phyloP scores from a whole-genome alignment of 176 grass and related monocot species.

The Rhynchospora tenuis region DNA sequence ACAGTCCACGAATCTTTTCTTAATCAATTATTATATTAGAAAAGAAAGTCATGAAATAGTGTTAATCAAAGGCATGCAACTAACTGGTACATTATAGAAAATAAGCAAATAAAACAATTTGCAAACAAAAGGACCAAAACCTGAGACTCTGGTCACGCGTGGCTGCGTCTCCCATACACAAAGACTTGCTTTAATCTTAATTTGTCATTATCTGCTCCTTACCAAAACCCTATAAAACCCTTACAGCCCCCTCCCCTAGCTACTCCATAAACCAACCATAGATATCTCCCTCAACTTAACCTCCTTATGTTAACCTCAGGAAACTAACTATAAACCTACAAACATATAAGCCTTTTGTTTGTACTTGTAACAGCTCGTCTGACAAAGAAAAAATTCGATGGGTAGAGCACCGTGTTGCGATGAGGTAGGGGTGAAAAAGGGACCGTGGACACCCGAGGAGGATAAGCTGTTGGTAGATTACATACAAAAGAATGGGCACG shows the following conservation, averaged over 20 bases:
- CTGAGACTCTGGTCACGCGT: constrained; percentile 2
- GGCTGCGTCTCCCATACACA: constrained; percentile 56
- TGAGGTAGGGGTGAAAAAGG: constrained; percentile 69
- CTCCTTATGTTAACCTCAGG: neutral
- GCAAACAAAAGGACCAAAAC: neutral
- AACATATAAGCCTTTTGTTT: neutral
- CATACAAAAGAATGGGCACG: constrained; percentile 60
- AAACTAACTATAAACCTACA: neutral
- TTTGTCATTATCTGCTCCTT: constrained; percentile 27
- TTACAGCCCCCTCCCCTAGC: constrained; percentile 6
- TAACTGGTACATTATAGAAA: neutral
- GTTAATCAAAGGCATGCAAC: neutral
- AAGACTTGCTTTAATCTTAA: constrained; percentile 30
- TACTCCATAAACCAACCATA: constrained; percentile 38
- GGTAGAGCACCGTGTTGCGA: constrained; percentile 84
- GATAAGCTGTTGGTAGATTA: constrained; percentile 58
- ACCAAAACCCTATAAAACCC: constrained; percentile 66
- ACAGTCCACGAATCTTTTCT: neutral
- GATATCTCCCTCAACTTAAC: neutral
- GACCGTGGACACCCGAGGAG: constrained; percentile 75
- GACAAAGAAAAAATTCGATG: constrained; percentile 27
- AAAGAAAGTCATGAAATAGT: neutral
- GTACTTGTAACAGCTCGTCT: neutral
- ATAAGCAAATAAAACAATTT: neutral
- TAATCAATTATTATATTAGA: constrained; percentile 3